phyloP scores from a whole-genome alignment of 331 rosid species.

The Spiraea crenata region DNA sequence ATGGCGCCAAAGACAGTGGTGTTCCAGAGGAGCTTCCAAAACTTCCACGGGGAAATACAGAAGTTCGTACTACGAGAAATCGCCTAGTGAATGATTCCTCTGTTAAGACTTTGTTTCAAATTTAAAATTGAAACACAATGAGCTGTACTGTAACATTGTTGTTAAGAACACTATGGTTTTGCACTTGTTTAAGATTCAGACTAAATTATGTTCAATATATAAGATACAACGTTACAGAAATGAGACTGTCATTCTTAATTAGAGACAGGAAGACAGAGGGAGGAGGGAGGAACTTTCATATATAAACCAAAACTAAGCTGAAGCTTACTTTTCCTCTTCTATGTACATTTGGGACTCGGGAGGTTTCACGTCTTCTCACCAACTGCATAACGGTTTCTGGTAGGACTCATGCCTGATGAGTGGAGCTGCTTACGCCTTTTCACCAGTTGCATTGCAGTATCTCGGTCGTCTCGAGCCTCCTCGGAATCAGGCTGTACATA shows the following conservation, averaged over 20 bases:
- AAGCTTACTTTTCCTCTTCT: neutral
- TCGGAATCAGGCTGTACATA: conserved; percentile 68
- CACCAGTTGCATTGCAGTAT: conserved; percentile 57
- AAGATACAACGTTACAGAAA: conserved; percentile 1
- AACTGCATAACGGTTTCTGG: conserved; percentile 54
- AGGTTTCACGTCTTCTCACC: conserved; percentile 48
- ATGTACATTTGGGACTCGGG: conserved; percentile 27
- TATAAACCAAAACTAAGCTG: neutral
- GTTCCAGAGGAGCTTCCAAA: conserved; percentile 8
- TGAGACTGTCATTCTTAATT: neutral
- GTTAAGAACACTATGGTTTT: neutral
- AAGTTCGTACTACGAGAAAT: neutral
- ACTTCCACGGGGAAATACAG: neutral
- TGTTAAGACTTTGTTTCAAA: no score
- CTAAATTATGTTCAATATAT: neutral
- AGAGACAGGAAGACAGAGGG: neutral
- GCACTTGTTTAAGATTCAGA: neutral
- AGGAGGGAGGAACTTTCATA: neutral
- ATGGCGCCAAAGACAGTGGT: conserved; percentile 1
- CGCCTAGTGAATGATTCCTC: neutral
- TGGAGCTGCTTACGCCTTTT: conserved; percentile 84
- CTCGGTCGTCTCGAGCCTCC: conserved; percentile 67
- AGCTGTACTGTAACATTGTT: neutral
- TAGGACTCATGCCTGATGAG: conserved; percentile 39
- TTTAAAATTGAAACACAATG: neutral